Evolutionary conservation across 345 rosid species (phyloP).

Genomic region (Barbarea vulgaris): DNA sequence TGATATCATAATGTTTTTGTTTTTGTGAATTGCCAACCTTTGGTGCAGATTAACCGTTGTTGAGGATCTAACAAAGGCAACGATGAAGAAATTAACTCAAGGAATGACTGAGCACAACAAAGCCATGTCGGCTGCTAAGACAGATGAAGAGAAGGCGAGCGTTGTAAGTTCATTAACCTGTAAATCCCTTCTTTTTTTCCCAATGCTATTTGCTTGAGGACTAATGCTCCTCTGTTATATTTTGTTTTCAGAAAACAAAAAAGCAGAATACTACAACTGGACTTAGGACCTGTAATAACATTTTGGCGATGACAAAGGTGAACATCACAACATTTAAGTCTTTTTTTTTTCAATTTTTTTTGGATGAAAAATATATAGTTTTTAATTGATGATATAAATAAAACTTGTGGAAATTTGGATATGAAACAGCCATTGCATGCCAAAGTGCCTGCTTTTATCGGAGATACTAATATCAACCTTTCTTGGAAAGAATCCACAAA

Average conservation of each 20-base stretch:
- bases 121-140: conserved; percentile 94
- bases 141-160: conserved; percentile 83
- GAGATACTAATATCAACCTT: conserved; percentile 81
- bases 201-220: neutral
- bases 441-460: conserved; percentile 83
- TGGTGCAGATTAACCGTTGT: conserved; percentile 70
- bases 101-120: conserved; percentile 96
- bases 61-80: conserved; percentile 90
- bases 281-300: conserved; percentile 92
- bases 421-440: conserved; percentile 78
- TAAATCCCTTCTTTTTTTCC: conserved; percentile 2
- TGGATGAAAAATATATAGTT: neutral
- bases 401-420: neutral
- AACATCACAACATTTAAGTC: neutral
- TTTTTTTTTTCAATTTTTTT: neutral
- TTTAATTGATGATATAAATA: neutral
- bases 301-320: conserved; percentile 97
- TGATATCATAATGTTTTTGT: neutral
- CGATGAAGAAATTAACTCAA: conserved; percentile 92
- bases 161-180: conserved; percentile 58
- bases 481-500: conserved; percentile 93
- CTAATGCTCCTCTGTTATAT: conserved; percentile 2
- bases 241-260: conserved; percentile 69
- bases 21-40: neutral
- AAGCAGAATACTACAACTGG: conserved; percentile 88